These are phyloP conservation scores for Juglanconis oblonga DNA, from an alignment of 2,329 filamentous ascomycete genomes.

Conservation along the genomic window DNA sequence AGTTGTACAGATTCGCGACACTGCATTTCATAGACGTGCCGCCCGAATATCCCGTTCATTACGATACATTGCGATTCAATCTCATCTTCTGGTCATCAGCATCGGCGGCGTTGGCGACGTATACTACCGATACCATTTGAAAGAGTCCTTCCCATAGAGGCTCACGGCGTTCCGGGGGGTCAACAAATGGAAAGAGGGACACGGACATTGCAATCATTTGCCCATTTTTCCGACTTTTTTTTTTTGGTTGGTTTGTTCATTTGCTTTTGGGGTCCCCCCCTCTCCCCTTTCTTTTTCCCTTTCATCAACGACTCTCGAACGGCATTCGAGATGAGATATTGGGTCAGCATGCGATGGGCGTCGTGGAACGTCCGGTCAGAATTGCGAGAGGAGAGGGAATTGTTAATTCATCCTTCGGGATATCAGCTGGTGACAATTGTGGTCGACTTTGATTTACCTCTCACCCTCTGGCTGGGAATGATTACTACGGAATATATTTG, in stretches of 20 bases:
- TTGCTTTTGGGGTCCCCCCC: neutral
- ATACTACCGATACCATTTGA: constrained; percentile 6
- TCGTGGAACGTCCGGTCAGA: neutral
- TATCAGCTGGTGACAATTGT: neutral
- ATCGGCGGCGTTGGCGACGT: constrained; percentile 23
- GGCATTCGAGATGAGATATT: neutral
- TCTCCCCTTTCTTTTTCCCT: neutral
- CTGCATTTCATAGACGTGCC: constrained; percentile 15
- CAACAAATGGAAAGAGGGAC: neutral
- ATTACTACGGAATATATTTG: neutral
- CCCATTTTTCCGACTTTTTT: constrained; percentile 1
- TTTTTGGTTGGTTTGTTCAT: neutral
- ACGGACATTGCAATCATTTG: neutral
- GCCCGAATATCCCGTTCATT: neutral
- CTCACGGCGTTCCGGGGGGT: constrained; percentile 13
- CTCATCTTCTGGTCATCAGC: constrained; percentile 13
- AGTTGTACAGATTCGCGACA: constrained; percentile 15
- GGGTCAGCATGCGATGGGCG: neutral
- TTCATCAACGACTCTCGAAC: neutral
- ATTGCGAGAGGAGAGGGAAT: neutral
- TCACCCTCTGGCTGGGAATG: neutral
- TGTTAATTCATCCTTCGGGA: neutral
- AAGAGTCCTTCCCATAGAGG: constrained; percentile 10
- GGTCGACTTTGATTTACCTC: neutral
- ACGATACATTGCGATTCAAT: constrained; percentile 11